Conservation (phyloP, 2,329 filamentous ascomycete species). For the Endocalyx cinctus region DNA sequence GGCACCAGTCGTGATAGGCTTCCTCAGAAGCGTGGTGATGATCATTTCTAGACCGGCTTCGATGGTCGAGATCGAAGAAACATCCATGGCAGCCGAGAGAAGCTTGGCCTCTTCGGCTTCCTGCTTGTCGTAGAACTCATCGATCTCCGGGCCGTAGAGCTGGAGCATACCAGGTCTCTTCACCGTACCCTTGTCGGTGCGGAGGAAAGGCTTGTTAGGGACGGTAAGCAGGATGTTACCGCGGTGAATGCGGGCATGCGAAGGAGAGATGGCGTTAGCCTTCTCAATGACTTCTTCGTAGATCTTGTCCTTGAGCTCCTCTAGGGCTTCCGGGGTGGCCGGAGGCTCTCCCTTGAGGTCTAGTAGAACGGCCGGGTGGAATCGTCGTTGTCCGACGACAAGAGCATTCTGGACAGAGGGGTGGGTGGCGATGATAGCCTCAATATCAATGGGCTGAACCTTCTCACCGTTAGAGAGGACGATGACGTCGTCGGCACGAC, state of each 20-base stretch:
- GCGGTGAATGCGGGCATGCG: slow-evolving; percentile 17
- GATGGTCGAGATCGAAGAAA: slow-evolving; percentile 10
- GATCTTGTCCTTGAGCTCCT: slow-evolving; percentile 14
- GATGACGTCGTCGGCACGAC: slow-evolving; percentile 24
- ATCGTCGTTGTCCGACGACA: slow-evolving; percentile 12
- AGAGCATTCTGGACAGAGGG: slow-evolving; percentile 24
- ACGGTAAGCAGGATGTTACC: slow-evolving; percentile 18
- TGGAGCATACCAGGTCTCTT: slow-evolving; percentile 18
- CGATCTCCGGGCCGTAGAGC: slow-evolving; percentile 19
- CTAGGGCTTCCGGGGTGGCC: slow-evolving; percentile 7
- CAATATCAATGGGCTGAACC: slow-evolving; percentile 34
- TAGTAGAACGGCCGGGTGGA: slow-evolving; percentile 16
- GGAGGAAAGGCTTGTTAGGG: slow-evolving; percentile 20
- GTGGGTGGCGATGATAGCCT: slow-evolving; percentile 14
- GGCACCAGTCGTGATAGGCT: slow-evolving; percentile 4
- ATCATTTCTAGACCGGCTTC: slow-evolving; percentile 18
- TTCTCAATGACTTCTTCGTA: slow-evolving; percentile 17
- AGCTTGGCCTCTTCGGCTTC: slow-evolving; percentile 17
- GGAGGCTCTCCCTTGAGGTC: slow-evolving; percentile 12
- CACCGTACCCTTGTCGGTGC: slow-evolving; percentile 23
- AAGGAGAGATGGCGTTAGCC: slow-evolving; percentile 14
- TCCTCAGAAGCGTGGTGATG: slow-evolving; percentile 11
- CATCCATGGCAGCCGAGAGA: slow-evolving; percentile 14
- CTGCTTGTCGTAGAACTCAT: slow-evolving; percentile 18
- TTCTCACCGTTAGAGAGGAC: slow-evolving; percentile 39